These are phyloP conservation scores for Ceratocystis diversiconidia DNA, from an alignment of 2,329 filamentous ascomycete species.

Conservation along the genomic window DNA sequence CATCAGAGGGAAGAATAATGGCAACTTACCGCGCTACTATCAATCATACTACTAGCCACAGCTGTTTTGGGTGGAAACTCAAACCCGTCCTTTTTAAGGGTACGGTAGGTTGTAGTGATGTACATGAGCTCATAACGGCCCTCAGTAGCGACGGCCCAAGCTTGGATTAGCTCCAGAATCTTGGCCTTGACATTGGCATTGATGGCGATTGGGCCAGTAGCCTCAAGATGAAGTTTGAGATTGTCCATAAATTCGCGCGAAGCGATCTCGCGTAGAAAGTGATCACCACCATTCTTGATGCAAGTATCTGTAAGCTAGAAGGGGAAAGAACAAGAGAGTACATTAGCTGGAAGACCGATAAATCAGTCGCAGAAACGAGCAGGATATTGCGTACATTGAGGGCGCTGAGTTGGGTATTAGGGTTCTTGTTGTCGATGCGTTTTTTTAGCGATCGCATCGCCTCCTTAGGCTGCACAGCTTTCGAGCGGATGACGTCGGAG, in stretches of 20 bases:
- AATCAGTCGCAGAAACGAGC: not conserved
- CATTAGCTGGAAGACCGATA: not conserved
- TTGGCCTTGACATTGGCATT: conserved; percentile 78
- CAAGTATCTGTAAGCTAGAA: conserved; percentile 86
- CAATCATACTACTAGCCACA: conserved; percentile 92
- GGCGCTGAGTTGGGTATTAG: conserved; percentile 90
- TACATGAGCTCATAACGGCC: conserved; percentile 71
- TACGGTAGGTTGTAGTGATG: conserved; percentile 74
- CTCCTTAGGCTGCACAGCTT: conserved; percentile 93
- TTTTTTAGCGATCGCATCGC: conserved; percentile 93
- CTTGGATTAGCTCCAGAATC: conserved; percentile 86
- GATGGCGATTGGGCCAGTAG: conserved; percentile 56
- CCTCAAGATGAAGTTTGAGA: conserved; percentile 74
- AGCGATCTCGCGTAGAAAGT: conserved; percentile 90
- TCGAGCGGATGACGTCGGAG: conserved; percentile 91
- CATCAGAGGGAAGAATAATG: not conserved
- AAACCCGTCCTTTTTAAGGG: conserved; percentile 61
- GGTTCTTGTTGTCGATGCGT: conserved; percentile 93
- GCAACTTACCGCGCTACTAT: conserved; percentile 73
- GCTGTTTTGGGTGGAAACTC: conserved; percentile 75
- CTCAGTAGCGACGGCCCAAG: conserved; percentile 82
- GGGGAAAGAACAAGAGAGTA: not conserved
- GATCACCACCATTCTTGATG: conserved; percentile 91
- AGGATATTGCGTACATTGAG: conserved; percentile 50
- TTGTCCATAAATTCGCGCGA: conserved; percentile 99